phyloP scores from a whole-genome alignment of 2,329 filamentous ascomycete genomes.

The Alternaria longipes region DNA sequence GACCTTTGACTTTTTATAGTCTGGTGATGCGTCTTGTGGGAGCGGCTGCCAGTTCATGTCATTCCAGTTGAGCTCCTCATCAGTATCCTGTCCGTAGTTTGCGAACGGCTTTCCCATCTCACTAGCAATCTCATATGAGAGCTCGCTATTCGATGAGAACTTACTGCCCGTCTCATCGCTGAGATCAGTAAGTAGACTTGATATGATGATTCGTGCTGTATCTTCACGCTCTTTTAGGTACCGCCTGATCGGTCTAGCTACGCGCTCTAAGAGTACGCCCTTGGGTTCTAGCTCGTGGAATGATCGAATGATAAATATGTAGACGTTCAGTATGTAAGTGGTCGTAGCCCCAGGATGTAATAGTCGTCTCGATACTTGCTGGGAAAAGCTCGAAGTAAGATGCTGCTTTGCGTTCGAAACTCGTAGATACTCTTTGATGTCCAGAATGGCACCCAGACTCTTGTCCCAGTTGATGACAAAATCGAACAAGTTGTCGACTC shows the following conservation, averaged over 20 bases:
- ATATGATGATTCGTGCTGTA: constrained; percentile 79
- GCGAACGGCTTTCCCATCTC: constrained; percentile 70
- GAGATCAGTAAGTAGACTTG: constrained; percentile 72
- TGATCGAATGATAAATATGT: constrained; percentile 80
- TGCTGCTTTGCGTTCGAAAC: constrained; percentile 73
- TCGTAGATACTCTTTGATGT: constrained; percentile 75
- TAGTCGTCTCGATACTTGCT: constrained; percentile 70
- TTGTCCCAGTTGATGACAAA: constrained; percentile 79
- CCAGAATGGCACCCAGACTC: constrained; percentile 75
- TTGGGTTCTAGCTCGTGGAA: constrained; percentile 80
- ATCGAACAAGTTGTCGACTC: constrained; percentile 78
- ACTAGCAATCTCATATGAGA: constrained; percentile 72
- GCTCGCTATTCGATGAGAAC: constrained; percentile 68
- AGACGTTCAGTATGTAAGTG: constrained; percentile 77
- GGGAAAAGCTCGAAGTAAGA: constrained; percentile 74
- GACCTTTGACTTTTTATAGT: constrained; percentile 88
- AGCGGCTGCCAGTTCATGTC: constrained; percentile 95
- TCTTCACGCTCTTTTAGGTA: constrained; percentile 81
- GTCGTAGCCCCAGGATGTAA: constrained; percentile 81
- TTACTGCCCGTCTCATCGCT: constrained; percentile 56
- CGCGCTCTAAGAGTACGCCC: constrained; percentile 78
- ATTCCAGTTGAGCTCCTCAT: constrained; percentile 82
- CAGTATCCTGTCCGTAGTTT: constrained; percentile 60
- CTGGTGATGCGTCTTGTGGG: constrained; percentile 87
- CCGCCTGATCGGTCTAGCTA: constrained; percentile 76